phyloP scores from a whole-genome alignment of 257 asterid species.

The Henckelia pumila region DNA sequence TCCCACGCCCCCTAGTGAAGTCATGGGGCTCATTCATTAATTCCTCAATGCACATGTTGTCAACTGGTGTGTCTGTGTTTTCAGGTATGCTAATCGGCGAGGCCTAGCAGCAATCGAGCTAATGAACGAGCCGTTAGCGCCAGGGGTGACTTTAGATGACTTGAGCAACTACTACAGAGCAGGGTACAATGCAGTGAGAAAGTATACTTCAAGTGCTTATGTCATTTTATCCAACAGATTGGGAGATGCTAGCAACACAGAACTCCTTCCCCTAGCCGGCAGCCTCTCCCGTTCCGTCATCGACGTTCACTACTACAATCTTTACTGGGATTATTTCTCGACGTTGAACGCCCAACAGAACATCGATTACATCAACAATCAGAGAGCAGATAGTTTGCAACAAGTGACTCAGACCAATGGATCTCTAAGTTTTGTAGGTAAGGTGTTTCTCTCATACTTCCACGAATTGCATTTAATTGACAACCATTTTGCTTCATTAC shows the following conservation, averaged over 20 bases:
- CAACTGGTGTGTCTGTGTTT: not conserved
- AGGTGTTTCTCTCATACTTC: not conserved
- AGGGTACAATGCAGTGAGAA: slow-evolving; percentile 25
- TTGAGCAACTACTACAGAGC: slow-evolving; percentile 17
- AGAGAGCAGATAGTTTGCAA: slow-evolving; percentile 21
- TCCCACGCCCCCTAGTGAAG: too few relatives aligned
- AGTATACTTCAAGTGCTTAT: slow-evolving; percentile 18
- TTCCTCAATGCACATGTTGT: too few relatives aligned
- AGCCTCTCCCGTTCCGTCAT: slow-evolving; percentile 9
- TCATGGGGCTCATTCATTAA: too few relatives aligned
- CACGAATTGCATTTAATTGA: not conserved
- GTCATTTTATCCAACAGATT: slow-evolving; percentile 22
- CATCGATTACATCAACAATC: slow-evolving; percentile 11
- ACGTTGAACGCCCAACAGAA: not conserved
- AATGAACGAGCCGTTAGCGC: slow-evolving; percentile 22
- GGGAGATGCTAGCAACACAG: slow-evolving; percentile 11
- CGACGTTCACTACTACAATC: slow-evolving; percentile 26
- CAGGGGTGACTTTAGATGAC: slow-evolving; percentile 13
- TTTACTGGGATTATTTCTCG: not conserved
- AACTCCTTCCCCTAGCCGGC: slow-evolving; percentile 15
- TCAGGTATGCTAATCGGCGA: slow-evolving; percentile 13
- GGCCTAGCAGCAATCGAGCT: slow-evolving; percentile 18
- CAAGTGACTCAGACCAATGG: slow-evolving; percentile 28
- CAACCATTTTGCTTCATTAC: too few relatives aligned
- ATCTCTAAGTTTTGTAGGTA: slow-evolving; percentile 34